Evolutionary conservation across 2,329 filamentous ascomycete species (phyloP).

Genomic region (Claviceps fusiformis): DNA sequence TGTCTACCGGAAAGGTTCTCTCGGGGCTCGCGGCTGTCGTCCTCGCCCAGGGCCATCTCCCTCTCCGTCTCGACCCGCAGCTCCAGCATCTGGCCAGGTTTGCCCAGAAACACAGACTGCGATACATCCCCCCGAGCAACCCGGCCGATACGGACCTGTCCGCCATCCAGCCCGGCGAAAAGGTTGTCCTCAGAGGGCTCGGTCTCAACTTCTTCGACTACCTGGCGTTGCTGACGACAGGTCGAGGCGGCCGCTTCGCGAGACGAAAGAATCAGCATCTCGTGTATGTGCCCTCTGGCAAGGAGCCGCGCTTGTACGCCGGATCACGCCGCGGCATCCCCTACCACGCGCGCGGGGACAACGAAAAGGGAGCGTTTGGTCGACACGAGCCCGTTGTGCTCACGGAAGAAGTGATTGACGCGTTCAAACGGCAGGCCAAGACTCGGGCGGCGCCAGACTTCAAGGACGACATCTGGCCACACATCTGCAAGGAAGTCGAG

Average conservation of each 20-base stretch:
- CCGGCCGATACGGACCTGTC: slow-evolving; percentile 4
- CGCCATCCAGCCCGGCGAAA: not conserved
- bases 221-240: slow-evolving; percentile 1
- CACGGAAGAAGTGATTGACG: not conserved
- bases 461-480: slow-evolving; percentile 1
- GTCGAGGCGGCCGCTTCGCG: not conserved
- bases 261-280: not conserved
- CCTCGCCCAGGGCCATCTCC: slow-evolving; percentile 3
- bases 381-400: slow-evolving; percentile 1
- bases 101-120: not conserved
- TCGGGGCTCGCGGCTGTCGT: not conserved
- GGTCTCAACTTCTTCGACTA: slow-evolving; percentile 6
- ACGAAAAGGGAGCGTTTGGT: slow-evolving; percentile 3
- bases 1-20: slow-evolving; percentile 1
- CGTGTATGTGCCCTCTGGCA: slow-evolving; percentile 1
- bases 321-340: slow-evolving; percentile 6
- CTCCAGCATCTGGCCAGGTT: not conserved
- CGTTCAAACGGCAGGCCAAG: not conserved
- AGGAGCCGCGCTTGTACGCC: slow-evolving; percentile 3
- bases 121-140: slow-evolving; percentile 1
- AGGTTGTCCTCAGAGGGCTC: not conserved
- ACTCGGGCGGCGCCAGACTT: not conserved
- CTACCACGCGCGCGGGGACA: slow-evolving; percentile 5
- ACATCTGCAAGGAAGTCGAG: slow-evolving; percentile 3
- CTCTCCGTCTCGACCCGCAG: not conserved